Evolutionary conservation across 257 asterid species (phyloP).

Genomic region (Solanum corneliomulleri): DNA sequence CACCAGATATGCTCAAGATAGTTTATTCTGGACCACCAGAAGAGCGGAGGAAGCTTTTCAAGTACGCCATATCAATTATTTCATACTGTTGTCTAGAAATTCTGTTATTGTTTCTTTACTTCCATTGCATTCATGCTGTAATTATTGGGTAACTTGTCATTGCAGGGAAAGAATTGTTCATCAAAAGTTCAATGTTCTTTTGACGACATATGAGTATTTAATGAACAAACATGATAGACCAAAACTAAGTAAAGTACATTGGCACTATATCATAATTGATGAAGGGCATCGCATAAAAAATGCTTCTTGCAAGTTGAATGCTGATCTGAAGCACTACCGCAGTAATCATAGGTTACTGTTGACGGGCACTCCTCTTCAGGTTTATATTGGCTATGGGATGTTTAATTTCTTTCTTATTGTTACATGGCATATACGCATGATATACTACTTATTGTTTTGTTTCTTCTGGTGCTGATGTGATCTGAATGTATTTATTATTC

Average conservation of each 20-base stretch:
- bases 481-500: slow-evolving; percentile 3
- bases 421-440: neutral
- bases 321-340: slow-evolving; percentile 86
- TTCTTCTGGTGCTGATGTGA: neutral
- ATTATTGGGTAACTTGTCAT: slow-evolving; percentile 12
- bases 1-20: slow-evolving; percentile 78
- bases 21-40: slow-evolving; percentile 95
- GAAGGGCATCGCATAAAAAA: slow-evolving; percentile 99
- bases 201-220: slow-evolving; percentile 94
- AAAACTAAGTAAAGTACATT: slow-evolving; percentile 79
- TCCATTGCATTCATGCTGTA: slow-evolving; percentile 2
- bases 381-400: slow-evolving; percentile 1
- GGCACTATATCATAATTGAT: slow-evolving; percentile 96
- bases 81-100: neutral
- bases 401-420: neutral
- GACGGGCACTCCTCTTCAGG: slow-evolving; percentile 99
- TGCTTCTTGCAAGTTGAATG: slow-evolving; percentile 99
- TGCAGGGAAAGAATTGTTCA: slow-evolving; percentile 89
- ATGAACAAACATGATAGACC: slow-evolving; percentile 99
- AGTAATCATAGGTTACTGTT: slow-evolving; percentile 93
- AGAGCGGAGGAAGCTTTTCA: slow-evolving; percentile 86
- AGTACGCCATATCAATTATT: slow-evolving; percentile 32
- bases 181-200: slow-evolving; percentile 88
- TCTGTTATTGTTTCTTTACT: neutral
- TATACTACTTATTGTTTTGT: neutral